Percentiles rank a stretch among this genome's conserved stretches.
Conservation (phyloP, 1,139 yeast genomes). For the Candida sp. region DNA sequence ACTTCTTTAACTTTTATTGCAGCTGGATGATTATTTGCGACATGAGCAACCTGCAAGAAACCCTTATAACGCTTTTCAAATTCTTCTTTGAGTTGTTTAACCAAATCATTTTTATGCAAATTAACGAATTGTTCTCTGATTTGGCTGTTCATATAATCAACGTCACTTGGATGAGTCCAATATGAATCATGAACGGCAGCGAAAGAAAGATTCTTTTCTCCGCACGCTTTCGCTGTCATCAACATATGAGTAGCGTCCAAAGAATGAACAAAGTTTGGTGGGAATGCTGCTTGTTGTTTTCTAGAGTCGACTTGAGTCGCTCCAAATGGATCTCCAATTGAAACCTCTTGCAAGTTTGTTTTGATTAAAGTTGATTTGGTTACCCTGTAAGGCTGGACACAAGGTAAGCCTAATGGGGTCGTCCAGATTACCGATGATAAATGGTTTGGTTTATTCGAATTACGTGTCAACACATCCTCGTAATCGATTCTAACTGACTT, state of each 20-base stretch:
- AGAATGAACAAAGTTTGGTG: slow-evolving; percentile 95
- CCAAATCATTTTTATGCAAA: slow-evolving; percentile 71
- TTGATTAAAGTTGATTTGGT: slow-evolving; percentile 58
- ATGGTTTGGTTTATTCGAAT: slow-evolving; percentile 49
- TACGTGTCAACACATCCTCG: slow-evolving; percentile 22
- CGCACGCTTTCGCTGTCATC: slow-evolving; percentile 79
- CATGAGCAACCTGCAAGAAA: slow-evolving; percentile 57
- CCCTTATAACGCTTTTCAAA: slow-evolving; percentile 78
- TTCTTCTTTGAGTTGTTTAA: slow-evolving; percentile 70
- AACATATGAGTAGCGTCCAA: slow-evolving; percentile 98
- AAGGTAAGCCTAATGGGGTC: slow-evolving; percentile 88
- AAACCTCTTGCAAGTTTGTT: slow-evolving; percentile 82
- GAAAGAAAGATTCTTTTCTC: slow-evolving; percentile 65
- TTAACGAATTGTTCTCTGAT: slow-evolving; percentile 79
- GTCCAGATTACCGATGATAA: slow-evolving; percentile 97
- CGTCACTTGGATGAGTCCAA: slow-evolving; percentile 96
- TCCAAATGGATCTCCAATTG: slow-evolving; percentile 79
- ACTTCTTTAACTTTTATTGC: slow-evolving; percentile 49
- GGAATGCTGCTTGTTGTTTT: slow-evolving; percentile 90
- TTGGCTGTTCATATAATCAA: slow-evolving; percentile 64
- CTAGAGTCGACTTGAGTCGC: slow-evolving; percentile 81
- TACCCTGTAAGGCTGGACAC: slow-evolving; percentile 93
- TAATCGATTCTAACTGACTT: slow-evolving; percentile 72
- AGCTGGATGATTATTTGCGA: slow-evolving; percentile 52
- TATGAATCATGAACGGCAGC: slow-evolving; percentile 98